Evolutionary conservation across 176 grass and related monocot species (phyloP).

Genomic region (Oryza australiensis): DNA sequence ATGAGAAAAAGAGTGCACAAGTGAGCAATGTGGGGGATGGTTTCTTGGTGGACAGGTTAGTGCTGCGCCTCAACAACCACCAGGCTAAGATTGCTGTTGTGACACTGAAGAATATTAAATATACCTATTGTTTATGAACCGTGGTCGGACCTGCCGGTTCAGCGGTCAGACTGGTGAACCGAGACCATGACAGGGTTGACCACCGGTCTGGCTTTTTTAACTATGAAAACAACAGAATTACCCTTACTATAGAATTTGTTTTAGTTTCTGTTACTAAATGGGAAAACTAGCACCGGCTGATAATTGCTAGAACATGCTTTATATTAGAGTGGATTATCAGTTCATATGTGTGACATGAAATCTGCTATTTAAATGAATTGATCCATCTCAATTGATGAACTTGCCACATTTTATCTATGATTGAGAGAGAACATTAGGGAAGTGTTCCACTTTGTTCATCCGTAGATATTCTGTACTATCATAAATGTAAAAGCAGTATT

Average conservation of each 20-base stretch:
- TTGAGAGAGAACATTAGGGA: slow-evolving; percentile 23
- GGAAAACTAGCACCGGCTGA: not conserved
- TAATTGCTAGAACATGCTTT: slow-evolving; percentile 8
- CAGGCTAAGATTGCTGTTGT: too few species aligned
- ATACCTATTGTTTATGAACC: too few species aligned
- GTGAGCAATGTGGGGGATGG: too few species aligned
- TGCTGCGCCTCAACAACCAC: too few species aligned
- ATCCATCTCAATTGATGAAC: slow-evolving; percentile 25
- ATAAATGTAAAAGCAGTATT: slow-evolving; percentile 15
- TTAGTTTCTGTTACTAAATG: not conserved
- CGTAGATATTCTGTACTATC: not conserved
- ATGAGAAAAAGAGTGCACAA: too few species aligned
- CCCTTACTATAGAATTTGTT: not conserved
- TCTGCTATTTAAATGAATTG: not conserved
- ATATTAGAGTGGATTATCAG: not conserved
- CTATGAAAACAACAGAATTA: not conserved
- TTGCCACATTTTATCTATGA: not conserved
- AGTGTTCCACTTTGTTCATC: slow-evolving; percentile 20
- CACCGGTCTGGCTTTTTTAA: too few species aligned
- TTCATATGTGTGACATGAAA: slow-evolving; percentile 18
- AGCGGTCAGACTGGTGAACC: too few species aligned
- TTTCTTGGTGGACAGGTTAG: too few species aligned
- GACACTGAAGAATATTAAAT: too few species aligned
- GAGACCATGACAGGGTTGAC: too few species aligned
- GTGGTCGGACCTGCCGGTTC: too few species aligned